Evolutionary conservation across 768 basidiomycete genomes (phyloP).

Genomic region (Mycena crocata): DNA sequence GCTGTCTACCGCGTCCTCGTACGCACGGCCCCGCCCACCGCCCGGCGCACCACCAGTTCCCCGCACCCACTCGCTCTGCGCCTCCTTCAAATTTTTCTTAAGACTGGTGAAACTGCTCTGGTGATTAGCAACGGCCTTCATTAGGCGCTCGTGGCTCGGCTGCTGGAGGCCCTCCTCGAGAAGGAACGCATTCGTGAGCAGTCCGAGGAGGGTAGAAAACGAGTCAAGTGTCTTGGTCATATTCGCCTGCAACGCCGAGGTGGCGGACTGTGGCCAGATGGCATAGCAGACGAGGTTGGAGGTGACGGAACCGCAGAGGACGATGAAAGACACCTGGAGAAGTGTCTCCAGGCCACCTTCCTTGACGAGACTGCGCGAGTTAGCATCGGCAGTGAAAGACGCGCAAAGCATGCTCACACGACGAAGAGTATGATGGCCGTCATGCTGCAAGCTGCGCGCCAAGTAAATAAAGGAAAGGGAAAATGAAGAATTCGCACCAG

Average conservation of each 20-base stretch:
- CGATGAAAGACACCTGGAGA: conserved; percentile 80
- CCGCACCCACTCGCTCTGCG: conserved; percentile 83
- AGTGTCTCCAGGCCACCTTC: conserved; percentile 87
- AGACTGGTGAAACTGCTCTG: conserved; percentile 91
- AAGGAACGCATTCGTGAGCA: conserved; percentile 88
- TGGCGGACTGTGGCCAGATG: conserved; percentile 90
- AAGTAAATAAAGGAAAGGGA: conserved; percentile 1
- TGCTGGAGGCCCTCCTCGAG: conserved; percentile 75
- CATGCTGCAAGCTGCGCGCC: conserved; percentile 80
- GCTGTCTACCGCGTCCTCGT: conserved; percentile 88
- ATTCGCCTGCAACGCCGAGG: conserved; percentile 81
- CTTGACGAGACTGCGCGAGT: conserved; percentile 73
- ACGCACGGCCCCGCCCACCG: conserved; percentile 57
- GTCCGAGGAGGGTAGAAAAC: conserved; percentile 85
- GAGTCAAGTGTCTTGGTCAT: conserved; percentile 90
- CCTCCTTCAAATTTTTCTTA: conserved; percentile 88
- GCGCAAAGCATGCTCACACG: conserved; percentile 60
- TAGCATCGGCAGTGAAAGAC: conserved; percentile 8
- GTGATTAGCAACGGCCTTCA: conserved; percentile 85
- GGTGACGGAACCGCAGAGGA: conserved; percentile 78
- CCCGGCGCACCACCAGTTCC: conserved; percentile 41
- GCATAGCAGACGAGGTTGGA: conserved; percentile 88
- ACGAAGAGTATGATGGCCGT: conserved; percentile 85
- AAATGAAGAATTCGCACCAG: conserved; percentile 58
- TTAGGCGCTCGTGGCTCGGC: conserved; percentile 71